Percentiles rank a stretch among this genome's conserved stretches.
These are phyloP conservation scores for Neurospora sp. DNA, from an alignment of 495 filamentous ascomycete species.

Conservation along the genomic window DNA sequence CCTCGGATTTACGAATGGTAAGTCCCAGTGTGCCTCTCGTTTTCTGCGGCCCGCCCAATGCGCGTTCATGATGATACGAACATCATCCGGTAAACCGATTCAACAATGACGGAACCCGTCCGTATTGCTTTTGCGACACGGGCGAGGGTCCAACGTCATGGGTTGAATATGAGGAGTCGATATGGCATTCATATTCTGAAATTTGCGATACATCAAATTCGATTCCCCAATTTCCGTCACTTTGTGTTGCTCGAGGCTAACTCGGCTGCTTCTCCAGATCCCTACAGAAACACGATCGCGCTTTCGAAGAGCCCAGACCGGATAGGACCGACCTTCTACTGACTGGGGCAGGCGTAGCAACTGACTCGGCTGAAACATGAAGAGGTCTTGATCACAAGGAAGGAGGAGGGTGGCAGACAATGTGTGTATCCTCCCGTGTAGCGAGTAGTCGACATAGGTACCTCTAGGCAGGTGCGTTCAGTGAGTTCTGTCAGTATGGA, in stretches of 20 bases:
- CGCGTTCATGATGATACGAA: conserved; percentile 17
- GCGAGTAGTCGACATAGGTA: not conserved
- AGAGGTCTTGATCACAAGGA: not conserved
- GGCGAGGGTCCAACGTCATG: conserved; percentile 10
- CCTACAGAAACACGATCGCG: not conserved
- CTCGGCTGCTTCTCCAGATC: not conserved
- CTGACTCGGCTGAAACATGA: not conserved
- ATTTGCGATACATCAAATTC: not conserved
- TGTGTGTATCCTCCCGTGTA: not conserved
- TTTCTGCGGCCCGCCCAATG: not conserved
- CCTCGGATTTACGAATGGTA: not conserved
- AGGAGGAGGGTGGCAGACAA: not conserved
- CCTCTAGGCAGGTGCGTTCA: not conserved
- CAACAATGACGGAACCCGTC: conserved; percentile 15
- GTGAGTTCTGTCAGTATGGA: not conserved
- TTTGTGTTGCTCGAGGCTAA: not conserved
- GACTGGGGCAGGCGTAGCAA: not conserved
- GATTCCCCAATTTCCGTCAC: not conserved
- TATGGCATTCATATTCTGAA: not conserved
- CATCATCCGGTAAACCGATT: conserved; percentile 28
- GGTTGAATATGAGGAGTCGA: conserved; percentile 20
- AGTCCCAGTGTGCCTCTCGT: not conserved
- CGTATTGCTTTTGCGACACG: not conserved
- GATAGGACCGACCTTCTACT: not conserved
- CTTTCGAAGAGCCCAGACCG: not conserved